Evolutionary conservation across 768 basidiomycete genomes (phyloP), one percentile per base, ranked within the genome.

Genomic region (Collybia mongolica): DNA sequence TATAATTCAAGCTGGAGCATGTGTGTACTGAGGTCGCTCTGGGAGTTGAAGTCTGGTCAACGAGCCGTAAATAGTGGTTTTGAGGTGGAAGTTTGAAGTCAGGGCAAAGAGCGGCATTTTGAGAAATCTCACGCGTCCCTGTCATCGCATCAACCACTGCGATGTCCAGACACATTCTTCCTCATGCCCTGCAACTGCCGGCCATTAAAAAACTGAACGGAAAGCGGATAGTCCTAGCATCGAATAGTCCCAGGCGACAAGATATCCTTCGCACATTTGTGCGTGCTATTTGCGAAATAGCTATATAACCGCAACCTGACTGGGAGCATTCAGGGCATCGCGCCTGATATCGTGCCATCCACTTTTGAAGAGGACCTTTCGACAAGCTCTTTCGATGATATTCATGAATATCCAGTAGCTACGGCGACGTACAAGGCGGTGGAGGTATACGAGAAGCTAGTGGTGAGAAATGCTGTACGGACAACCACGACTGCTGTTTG

Each of bases 371-470:
- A 98, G 65, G 72, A 94, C 60, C 71, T 98, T 6, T 71, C 80
- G 0, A 69, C 86, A 24, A 68, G 71, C 8, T 76, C 79, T 1
- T 98, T 91, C 61, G 80, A 83, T 7, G 80, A 88, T 54, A 72
- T 82, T 15, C 82, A 83, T 29, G 85, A 86, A 59, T 90, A 92
- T 62, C 84, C 88, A 0, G 84, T 88, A 6, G 77, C 88, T 4
- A 93, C 88, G 0, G 87, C 87, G 9, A 79, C 76, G 2, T 80
- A 87, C 57, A 89, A 90, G 79, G 95, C 83, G 23, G 83, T 87
- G 36, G 90, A 94, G 65, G 95, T 93, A 18, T 94, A 94, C 61
- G 82, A 87, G 66, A 72, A 84, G n/a, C 72, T 93, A n/a, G 83
- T 90, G 43, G 80, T 84, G 57, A 59, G 82, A 68, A 1, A 9